A percentile compares a stretch with the other conserved stretches of the same genome.
phyloP scores from a whole-genome alignment of 805 yeast genomes.

The Ogataea trehalophila region DNA sequence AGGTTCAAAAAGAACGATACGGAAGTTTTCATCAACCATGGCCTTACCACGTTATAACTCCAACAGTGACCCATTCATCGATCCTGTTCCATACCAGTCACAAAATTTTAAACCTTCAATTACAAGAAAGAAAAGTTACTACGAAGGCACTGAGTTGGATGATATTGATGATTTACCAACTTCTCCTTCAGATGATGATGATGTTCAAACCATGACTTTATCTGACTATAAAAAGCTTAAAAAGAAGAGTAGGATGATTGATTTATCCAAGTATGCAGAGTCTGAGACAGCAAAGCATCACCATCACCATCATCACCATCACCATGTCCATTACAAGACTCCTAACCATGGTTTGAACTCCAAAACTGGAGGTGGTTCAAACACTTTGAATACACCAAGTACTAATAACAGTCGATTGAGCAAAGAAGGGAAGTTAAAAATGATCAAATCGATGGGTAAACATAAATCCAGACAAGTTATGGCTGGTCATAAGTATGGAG shows the following conservation, averaged over 20 bases:
- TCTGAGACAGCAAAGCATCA: slow-evolving; percentile 2
- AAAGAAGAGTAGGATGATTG: slow-evolving; percentile 22
- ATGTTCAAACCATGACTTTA: slow-evolving; percentile 26
- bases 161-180: slow-evolving; percentile 20
- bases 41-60: slow-evolving; percentile 19
- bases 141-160: slow-evolving; percentile 19
- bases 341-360: background rate
- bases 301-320: slow-evolving; percentile 7
- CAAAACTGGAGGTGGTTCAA: too few species aligned
- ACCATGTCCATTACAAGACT: slow-evolving; percentile 4
- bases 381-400: slow-evolving; percentile 4
- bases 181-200: slow-evolving; percentile 18
- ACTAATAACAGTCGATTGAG: slow-evolving; percentile 22
- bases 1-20: slow-evolving; percentile 13
- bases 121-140: background rate
- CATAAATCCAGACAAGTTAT: slow-evolving; percentile 22
- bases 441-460: slow-evolving; percentile 26
- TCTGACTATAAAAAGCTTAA: slow-evolving; percentile 21
- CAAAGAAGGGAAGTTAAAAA: slow-evolving; percentile 28
- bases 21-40: slow-evolving; percentile 27
- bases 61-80: slow-evolving; percentile 4
- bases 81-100: background rate
- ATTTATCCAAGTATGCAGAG: slow-evolving; percentile 26
- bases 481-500: slow-evolving; percentile 30
- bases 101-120: background rate